Evolutionary conservation across 148 eudicot genomes (phyloP).

Genomic region (Suaeda aralocaspica): DNA sequence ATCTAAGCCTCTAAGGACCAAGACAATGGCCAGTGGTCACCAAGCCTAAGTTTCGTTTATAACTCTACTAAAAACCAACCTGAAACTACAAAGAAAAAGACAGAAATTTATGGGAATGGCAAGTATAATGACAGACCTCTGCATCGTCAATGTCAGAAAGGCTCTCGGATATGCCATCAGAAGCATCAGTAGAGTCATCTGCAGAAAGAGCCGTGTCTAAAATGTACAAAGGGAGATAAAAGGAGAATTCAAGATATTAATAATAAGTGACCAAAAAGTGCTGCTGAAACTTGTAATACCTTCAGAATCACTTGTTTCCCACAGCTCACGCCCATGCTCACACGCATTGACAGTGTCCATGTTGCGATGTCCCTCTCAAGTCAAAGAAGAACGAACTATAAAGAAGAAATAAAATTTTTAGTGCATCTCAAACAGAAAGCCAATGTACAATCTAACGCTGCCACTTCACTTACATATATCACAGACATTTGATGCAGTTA

Average conservation of each 20-base stretch:
- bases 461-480: no score
- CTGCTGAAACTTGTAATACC: constrained; percentile 10
- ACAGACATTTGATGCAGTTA: no score
- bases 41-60: no score
- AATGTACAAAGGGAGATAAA: neutral
- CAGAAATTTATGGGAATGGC: neutral
- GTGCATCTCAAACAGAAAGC: neutral
- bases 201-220: no score
- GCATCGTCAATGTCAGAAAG: constrained; percentile 37
- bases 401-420: neutral
- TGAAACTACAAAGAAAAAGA: no score
- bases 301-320: constrained; percentile 25
- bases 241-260: neutral
- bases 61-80: neutral
- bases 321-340: constrained; percentile 15
- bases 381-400: neutral
- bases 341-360: constrained; percentile 21
- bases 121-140: constrained; percentile 24
- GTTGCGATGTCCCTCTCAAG: neutral
- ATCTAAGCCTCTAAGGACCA: no score
- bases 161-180: constrained; percentile 20
- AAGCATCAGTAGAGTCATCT: constrained; percentile 16
- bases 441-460: no score
- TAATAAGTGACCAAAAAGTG: neutral
- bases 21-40: no score